Conservation (phyloP, 2,329 filamentous ascomycete species). For the Xylariaceae sp. region DNA sequence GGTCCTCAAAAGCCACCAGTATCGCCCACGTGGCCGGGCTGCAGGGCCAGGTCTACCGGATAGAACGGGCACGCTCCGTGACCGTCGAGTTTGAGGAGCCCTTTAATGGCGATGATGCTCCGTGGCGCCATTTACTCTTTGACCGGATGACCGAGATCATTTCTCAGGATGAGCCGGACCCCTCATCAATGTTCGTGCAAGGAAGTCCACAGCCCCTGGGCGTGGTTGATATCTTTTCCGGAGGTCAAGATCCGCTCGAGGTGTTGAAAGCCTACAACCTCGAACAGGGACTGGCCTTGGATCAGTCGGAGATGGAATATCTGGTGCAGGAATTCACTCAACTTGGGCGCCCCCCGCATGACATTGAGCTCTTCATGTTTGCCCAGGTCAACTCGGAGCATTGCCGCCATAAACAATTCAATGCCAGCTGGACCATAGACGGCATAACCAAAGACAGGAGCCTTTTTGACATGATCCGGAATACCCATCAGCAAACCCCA, state of each 20-base stretch:
- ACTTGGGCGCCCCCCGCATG: conserved; percentile 55
- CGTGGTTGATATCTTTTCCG: conserved; percentile 65
- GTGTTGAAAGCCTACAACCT: conserved; percentile 78
- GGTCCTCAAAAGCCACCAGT: conserved; percentile 79
- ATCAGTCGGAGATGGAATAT: conserved; percentile 86
- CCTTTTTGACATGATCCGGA: conserved; percentile 92
- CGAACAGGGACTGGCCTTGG: conserved; percentile 75
- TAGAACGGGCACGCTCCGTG: conserved; percentile 74
- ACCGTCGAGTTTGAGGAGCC: conserved; percentile 54
- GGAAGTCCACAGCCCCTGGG: conserved; percentile 54
- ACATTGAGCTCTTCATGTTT: conserved; percentile 98
- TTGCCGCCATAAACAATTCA: conserved; percentile 54
- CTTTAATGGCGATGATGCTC: conserved; percentile 38
- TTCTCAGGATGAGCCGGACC: conserved; percentile 56
- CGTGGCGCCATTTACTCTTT: conserved; percentile 65
- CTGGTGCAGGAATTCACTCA: conserved; percentile 75
- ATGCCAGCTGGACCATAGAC: conserved; percentile 92
- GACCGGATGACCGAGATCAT: conserved; percentile 95
- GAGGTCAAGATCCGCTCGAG: conserved; percentile 57
- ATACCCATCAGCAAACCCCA: conserved; percentile 80
- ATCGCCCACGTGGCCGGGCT: conserved; percentile 90
- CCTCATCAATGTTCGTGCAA: conserved; percentile 73
- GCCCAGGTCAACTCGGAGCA: conserved; percentile 99
- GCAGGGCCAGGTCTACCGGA: conserved; percentile 56
- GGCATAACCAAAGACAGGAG: conserved; percentile 70